Percentiles rank a stretch among this genome's conserved stretches.
Conservation (phyloP, 2,329 filamentous ascomycete species). For the Sporothrix protearum region DNA sequence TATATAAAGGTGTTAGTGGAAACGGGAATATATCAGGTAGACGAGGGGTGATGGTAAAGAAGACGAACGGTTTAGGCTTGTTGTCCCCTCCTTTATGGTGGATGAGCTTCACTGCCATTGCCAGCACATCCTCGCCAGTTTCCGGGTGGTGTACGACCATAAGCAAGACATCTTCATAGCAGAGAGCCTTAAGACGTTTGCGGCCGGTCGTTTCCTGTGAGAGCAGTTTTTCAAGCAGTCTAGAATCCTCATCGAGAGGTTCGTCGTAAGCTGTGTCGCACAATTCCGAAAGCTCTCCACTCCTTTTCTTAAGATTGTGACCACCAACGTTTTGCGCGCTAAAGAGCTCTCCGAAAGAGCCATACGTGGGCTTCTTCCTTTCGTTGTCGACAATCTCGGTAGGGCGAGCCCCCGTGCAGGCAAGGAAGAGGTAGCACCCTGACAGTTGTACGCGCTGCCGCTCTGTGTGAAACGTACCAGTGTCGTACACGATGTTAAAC, state of each 20-base stretch:
- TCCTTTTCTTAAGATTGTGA: background rate
- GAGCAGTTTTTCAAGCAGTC: background rate
- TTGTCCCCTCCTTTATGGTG: conserved; percentile 1
- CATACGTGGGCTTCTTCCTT: background rate
- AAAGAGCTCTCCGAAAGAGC: background rate
- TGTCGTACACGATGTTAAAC: background rate
- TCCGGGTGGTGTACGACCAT: background rate
- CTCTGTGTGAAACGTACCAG: background rate
- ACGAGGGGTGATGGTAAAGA: background rate
- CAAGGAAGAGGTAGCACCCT: conserved; percentile 1
- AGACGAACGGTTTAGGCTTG: conserved; percentile 7
- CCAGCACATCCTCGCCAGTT: conserved; percentile 2
- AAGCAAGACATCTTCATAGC: background rate
- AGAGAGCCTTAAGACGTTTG: background rate
- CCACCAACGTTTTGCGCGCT: background rate
- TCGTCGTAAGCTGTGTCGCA: background rate
- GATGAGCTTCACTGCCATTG: conserved; percentile 3
- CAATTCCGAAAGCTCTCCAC: background rate
- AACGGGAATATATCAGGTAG: too few relatives aligned
- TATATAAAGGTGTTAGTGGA: too few relatives aligned
- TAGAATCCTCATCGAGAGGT: background rate
- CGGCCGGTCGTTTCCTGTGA: background rate
- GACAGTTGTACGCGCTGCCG: conserved; percentile 1
- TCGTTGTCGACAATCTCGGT: background rate
- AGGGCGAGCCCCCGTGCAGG: background rate